Evolutionary conservation across 371 early-diverging fungal species (phyloP).

Genomic region (Syncephalis plumigaleata): DNA sequence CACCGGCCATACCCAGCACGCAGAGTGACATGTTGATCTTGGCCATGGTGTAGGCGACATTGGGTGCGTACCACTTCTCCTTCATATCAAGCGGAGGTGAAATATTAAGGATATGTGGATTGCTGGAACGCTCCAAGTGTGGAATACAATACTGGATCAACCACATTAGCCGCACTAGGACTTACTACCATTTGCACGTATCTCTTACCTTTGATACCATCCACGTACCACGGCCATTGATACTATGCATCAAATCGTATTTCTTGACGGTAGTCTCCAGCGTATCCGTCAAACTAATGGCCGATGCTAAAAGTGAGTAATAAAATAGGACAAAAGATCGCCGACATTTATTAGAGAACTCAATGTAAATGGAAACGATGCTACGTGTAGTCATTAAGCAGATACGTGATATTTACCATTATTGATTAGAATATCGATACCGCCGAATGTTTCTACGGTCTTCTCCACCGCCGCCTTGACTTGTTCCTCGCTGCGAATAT

Average conservation of each 20-base stretch:
- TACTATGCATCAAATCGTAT: constrained; percentile 62
- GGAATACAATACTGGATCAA: constrained; percentile 27
- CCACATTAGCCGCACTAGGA: neutral
- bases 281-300: constrained; percentile 50
- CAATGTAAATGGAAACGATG: too few relatives aligned
- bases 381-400: too few relatives aligned
- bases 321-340: constrained; percentile 2
- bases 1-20: constrained; percentile 52
- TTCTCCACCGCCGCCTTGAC: constrained; percentile 40
- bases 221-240: constrained; percentile 73
- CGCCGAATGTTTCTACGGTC: constrained; percentile 45
- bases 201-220: constrained; percentile 48
- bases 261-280: constrained; percentile 38
- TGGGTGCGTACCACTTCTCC: constrained; percentile 41
- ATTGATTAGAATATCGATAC: constrained; percentile 66
- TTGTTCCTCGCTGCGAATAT: constrained; percentile 60
- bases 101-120: constrained; percentile 59
- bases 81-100: constrained; percentile 53
- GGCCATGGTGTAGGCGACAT: constrained; percentile 59
- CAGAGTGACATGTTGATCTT: constrained; percentile 62
- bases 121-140: constrained; percentile 23
- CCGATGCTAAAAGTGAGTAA: constrained; percentile 29
- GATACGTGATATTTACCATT: too few relatives aligned
- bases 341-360: too few relatives aligned
- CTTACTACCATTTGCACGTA: too few relatives aligned